phyloP scores from a whole-genome alignment of 179 eudicot genomes.

The Heliamphora pulchella region DNA sequence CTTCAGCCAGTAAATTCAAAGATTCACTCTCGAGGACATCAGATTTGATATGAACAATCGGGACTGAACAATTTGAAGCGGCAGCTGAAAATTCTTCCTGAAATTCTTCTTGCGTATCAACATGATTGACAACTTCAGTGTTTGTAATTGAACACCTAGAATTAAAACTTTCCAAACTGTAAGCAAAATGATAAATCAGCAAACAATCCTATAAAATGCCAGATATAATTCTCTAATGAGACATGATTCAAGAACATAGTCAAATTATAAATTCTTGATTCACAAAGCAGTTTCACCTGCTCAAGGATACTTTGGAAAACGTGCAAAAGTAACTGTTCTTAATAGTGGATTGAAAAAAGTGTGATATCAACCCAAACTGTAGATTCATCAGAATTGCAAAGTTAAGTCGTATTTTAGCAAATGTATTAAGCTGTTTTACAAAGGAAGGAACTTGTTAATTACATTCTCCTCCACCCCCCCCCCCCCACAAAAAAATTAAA shows the following conservation, averaged over 20 bases:
- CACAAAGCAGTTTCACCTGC: background rate
- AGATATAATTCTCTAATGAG: background rate
- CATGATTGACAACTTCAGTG: constrained; percentile 40
- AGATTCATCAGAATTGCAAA: no score
- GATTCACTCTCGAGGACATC: constrained; percentile 54
- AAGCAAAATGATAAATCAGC: constrained; percentile 12
- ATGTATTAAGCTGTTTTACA: background rate
- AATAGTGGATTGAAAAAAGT: no score
- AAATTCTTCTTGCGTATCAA: constrained; percentile 43
- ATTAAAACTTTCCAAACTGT: constrained; percentile 48
- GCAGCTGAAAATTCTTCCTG: constrained; percentile 40
- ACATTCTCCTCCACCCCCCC: background rate
- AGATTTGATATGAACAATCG: constrained; percentile 45
- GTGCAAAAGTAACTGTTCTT: background rate
- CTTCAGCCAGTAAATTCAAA: constrained; percentile 44
- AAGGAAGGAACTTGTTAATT: background rate
- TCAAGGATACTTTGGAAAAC: constrained; percentile 1
- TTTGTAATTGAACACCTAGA: constrained; percentile 53
- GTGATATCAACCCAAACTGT: background rate
- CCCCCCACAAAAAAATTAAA: no score
- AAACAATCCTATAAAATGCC: background rate
- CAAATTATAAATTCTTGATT: constrained; percentile 4
- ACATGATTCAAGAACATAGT: background rate
- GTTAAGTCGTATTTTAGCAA: background rate
- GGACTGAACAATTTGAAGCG: constrained; percentile 37